Percentiles rank a stretch among this genome's conserved stretches.
Evolutionary conservation across 306 rosid species (phyloP).

Genomic region (Astragalus glycyphyllos): DNA sequence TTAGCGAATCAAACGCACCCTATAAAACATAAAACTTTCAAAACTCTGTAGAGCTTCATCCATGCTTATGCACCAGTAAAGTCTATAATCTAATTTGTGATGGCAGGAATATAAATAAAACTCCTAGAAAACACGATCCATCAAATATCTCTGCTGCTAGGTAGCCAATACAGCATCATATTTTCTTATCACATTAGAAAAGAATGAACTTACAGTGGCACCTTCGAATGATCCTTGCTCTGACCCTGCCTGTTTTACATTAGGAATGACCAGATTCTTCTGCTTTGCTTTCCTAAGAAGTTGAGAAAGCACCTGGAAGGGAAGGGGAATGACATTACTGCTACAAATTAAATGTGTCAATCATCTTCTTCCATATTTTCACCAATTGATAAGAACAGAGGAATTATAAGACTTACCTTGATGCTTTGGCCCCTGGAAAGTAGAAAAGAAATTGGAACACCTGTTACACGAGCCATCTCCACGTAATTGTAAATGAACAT

Average conservation of each 20-base stretch:
- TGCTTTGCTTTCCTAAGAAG: constrained; percentile 99
- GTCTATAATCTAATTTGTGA: constrained; percentile 24
- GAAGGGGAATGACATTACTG: constrained; percentile 39
- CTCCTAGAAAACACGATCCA: constrained; percentile 18
- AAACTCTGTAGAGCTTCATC: not conserved
- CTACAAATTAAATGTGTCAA: constrained; percentile 17
- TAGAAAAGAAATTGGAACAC: constrained; percentile 95
- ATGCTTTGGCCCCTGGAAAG: constrained; percentile 98
- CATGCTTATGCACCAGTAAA: constrained; percentile 18
- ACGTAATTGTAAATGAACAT: constrained; percentile 96
- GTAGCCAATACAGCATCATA: not conserved
- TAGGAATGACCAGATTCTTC: constrained; percentile 85
- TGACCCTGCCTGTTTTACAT: constrained; percentile 89
- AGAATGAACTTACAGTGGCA: constrained; percentile 82
- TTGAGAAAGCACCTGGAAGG: constrained; percentile 89
- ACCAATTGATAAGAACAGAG: not conserved
- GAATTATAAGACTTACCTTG: constrained; percentile 53
- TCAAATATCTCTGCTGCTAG: not conserved
- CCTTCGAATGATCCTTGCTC: constrained; percentile 99
- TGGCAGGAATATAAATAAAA: constrained; percentile 2
- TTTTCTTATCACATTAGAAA: constrained; percentile 28
- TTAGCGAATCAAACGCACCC: too few relatives aligned
- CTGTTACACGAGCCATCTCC: constrained; percentile 99
- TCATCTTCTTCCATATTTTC: constrained; percentile 25
- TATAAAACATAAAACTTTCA: too few relatives aligned